Conservation (phyloP, 768 basidiomycete species). For the Auriscalpium microsporum region DNA sequence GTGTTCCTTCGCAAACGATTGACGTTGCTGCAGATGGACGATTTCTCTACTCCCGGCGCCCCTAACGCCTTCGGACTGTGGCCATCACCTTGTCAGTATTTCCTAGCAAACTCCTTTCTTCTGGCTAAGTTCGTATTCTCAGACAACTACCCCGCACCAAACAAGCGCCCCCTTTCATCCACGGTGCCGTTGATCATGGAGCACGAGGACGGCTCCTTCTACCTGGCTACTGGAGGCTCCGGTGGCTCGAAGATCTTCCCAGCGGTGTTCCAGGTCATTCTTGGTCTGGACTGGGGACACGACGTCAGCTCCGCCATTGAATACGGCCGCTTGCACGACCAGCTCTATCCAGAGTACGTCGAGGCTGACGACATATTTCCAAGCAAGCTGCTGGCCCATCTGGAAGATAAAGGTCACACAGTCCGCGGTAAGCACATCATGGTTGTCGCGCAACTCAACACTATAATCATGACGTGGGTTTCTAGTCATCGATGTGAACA, state of each 20-base stretch:
- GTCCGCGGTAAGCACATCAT: constrained; percentile 41
- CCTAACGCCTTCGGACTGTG: constrained; percentile 78
- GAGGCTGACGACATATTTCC: constrained; percentile 59
- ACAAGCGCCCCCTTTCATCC: constrained; percentile 88
- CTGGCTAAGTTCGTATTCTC: constrained; percentile 2
- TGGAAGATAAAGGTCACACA: constrained; percentile 61
- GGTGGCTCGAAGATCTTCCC: constrained; percentile 85
- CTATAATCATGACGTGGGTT: not conserved
- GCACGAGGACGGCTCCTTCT: constrained; percentile 61
- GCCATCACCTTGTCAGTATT: constrained; percentile 57
- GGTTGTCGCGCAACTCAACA: not conserved
- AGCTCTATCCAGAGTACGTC: constrained; percentile 62
- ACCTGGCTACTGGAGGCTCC: constrained; percentile 70
- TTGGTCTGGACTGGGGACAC: constrained; percentile 77
- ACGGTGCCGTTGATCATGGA: constrained; percentile 77
- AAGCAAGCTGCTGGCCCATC: constrained; percentile 40
- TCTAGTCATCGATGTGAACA: constrained; percentile 55
- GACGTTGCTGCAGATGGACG: constrained; percentile 56
- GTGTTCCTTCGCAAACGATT: too few species aligned
- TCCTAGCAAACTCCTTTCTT: not conserved
- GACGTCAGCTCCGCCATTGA: constrained; percentile 80
- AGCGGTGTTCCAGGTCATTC: constrained; percentile 66
- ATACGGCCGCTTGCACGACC: constrained; percentile 75
- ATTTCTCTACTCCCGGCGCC: constrained; percentile 82
- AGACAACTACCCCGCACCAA: constrained; percentile 86